Conservation (phyloP, 2,329 filamentous ascomycete species). For the Xylariaceae sp. region DNA sequence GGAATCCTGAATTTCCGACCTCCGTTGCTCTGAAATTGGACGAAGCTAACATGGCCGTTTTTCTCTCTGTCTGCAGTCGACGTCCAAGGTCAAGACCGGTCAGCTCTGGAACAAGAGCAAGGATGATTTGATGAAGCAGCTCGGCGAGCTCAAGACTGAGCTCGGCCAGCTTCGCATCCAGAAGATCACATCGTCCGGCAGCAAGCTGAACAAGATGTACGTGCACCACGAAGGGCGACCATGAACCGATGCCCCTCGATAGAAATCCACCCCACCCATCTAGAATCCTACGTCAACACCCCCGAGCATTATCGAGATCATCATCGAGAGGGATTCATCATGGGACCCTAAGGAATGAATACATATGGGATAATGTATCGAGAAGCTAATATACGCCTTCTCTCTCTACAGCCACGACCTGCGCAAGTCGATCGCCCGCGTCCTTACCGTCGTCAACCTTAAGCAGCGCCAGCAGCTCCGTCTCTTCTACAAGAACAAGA, state of each 20-base stretch:
- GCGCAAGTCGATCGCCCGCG: constrained; percentile 98
- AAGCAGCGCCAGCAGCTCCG: constrained; percentile 98
- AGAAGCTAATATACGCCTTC: constrained; percentile 13
- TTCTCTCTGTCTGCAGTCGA: constrained; percentile 40
- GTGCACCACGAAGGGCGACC: constrained; percentile 30
- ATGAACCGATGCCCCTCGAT: constrained; percentile 15
- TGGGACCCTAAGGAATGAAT: not conserved
- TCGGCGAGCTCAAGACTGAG: constrained; percentile 93
- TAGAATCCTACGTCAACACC: not conserved
- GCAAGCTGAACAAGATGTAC: constrained; percentile 98
- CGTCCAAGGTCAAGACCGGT: constrained; percentile 81
- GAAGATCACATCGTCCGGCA: constrained; percentile 92
- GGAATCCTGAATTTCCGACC: not conserved
- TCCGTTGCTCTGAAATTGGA: not conserved
- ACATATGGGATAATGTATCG: not conserved
- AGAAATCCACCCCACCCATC: constrained; percentile 10
- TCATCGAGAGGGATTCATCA: not conserved
- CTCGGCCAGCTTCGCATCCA: constrained; percentile 94
- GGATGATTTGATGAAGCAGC: constrained; percentile 94
- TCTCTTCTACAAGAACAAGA: constrained; percentile 99
- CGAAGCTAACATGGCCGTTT: constrained; percentile 20
- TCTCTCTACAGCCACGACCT: constrained; percentile 74
- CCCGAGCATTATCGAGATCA: not conserved
- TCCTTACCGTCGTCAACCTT: constrained; percentile 99
- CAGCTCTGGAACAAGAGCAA: constrained; percentile 99